Base-by-base conservation (phyloP, 108 stramenopile species). In the Seminavis robusta region DNA sequence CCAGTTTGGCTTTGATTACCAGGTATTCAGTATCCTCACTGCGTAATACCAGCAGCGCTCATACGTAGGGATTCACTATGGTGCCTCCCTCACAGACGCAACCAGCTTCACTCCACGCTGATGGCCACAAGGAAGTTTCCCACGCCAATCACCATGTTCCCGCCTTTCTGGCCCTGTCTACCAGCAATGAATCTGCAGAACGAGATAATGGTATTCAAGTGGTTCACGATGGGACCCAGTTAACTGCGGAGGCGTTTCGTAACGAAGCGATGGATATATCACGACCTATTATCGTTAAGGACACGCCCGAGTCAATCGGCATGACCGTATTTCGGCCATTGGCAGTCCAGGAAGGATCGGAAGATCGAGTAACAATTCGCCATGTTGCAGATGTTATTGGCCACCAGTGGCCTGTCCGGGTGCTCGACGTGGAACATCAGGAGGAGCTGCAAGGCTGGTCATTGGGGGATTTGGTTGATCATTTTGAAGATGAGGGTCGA, bases 401-500 rank as follows among this genome's bases (percentile, higher is more conserved):
- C 8, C 33, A 39, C 1, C 13, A 42, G 3, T 52, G 45, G 31
- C 74, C 77, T 23, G 65, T 86, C 1, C 69, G 65, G 16, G 77
- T 86, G 17, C 76, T 86, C 47, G 80, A 81, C 37, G 71, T 73
- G 13, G 41, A 50, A 27, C 47, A 63, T 33, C 84, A 86, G 44
- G 71, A 72, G 45, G 75, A 79, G 25, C 20, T 77, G 42, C 69
- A 74, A 23, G 76, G 76, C 2, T 80, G 79, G 83, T 74, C 64
- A 13, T 41, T 85, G 24, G 67, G 37, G 10, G 76, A 78, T 58
- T 56, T 80, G 30, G 73, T 75, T 0, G 68, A 76, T 19, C 76
- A 85, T 56, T 78, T 78, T 53, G 78, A 84, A 49, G 74, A 80
- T 50, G 69, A 71, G 36, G 69, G 75, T 30, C 76, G 70, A 13